Conservation (phyloP, 306 rosid genomes). For the Pueraria montana region DNA sequence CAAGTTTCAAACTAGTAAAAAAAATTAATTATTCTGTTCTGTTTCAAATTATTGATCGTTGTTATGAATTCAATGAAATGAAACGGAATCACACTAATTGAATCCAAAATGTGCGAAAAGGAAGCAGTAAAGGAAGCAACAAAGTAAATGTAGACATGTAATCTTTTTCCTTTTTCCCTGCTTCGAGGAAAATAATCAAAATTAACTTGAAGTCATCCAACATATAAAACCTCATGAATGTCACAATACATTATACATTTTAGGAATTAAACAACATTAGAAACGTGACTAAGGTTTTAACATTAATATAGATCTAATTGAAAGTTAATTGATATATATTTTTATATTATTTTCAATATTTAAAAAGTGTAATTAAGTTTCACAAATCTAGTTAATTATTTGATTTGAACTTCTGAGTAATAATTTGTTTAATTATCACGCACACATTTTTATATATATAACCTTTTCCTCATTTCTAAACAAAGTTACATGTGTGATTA, state of each 20-base stretch:
- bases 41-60: background rate
- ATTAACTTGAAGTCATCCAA: background rate
- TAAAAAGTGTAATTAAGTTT: background rate
- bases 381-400: background rate
- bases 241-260: background rate
- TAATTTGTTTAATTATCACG: background rate
- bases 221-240: background rate
- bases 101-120: background rate
- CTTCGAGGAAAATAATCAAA: background rate
- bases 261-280: background rate
- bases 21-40: background rate
- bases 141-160: background rate
- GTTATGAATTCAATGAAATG: background rate
- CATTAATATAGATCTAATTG: background rate
- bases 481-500: too few relatives aligned
- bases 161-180: background rate
- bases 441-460: background rate
- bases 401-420: background rate
- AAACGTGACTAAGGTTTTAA: background rate
- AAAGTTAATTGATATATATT: background rate
- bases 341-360: background rate
- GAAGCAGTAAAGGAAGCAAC: slow-evolving; percentile 3
- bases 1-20: background rate
- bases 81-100: background rate
- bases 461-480: too few relatives aligned